These are phyloP conservation scores for Rhodotorula sp. DNA, from an alignment of 1,284 basidiomycete genomes.

Conservation along the genomic window DNA sequence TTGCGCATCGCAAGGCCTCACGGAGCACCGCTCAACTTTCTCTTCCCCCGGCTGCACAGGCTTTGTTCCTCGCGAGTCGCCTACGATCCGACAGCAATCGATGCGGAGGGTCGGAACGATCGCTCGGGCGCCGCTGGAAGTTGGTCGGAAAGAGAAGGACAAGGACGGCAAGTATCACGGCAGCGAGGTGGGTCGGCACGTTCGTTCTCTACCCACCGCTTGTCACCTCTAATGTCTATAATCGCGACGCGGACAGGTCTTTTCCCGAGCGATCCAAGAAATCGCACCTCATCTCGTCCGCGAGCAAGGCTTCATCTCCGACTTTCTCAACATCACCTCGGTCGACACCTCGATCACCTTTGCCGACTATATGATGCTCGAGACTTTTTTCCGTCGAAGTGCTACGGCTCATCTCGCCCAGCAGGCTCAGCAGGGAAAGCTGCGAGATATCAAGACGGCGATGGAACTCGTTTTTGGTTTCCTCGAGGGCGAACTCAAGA, in stretches of 20 bases:
- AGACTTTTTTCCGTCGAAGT: slow-evolving; percentile 89
- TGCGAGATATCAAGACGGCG: slow-evolving; percentile 77
- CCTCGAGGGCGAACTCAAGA: slow-evolving; percentile 74
- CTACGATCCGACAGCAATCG: slow-evolving; percentile 50
- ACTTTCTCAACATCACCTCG: slow-evolving; percentile 76
- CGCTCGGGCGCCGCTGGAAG: slow-evolving; percentile 46
- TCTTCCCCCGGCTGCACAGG: not conserved
- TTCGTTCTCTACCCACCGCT: not conserved
- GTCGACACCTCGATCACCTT: slow-evolving; percentile 84
- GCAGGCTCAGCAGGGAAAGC: slow-evolving; percentile 58
- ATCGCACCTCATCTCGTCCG: slow-evolving; percentile 71
- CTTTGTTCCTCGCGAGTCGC: slow-evolving; percentile 24
- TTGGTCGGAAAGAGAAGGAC: slow-evolving; percentile 52
- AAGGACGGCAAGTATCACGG: slow-evolving; percentile 62
- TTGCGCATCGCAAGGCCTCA: too few species aligned
- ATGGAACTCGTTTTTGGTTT: slow-evolving; percentile 97
- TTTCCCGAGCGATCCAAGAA: slow-evolving; percentile 70
- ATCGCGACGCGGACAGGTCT: slow-evolving; percentile 57
- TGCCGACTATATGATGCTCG: slow-evolving; percentile 91
- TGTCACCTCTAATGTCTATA: not conserved
- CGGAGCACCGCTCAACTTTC: not conserved
- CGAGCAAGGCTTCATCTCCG: slow-evolving; percentile 84
- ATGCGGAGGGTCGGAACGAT: slow-evolving; percentile 50
- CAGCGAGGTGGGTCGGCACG: slow-evolving; percentile 58
- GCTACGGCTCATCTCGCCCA: slow-evolving; percentile 59